These are phyloP conservation scores for Amaranthus tricolor DNA, from an alignment of 179 eudicot genomes.

Conservation along the genomic window DNA sequence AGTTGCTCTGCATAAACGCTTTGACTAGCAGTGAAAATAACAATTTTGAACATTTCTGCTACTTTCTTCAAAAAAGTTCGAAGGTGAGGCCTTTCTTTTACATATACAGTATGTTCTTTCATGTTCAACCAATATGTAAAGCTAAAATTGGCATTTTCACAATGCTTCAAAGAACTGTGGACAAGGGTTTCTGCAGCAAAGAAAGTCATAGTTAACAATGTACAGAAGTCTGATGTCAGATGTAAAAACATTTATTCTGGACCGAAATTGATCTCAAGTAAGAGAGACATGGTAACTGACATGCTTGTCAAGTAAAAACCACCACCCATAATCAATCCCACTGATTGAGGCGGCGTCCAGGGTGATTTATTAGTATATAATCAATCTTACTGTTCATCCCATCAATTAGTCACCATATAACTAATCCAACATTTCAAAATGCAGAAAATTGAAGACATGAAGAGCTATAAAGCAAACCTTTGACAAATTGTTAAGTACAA, in stretches of 20 bases:
- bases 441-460: background rate
- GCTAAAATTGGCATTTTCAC: constrained; percentile 81
- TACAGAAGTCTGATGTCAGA: background rate
- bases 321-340: background rate
- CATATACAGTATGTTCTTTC: constrained; percentile 84
- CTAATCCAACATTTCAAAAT: constrained; percentile 6
- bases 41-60: constrained; percentile 84
- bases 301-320: background rate
- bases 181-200: constrained; percentile 86
- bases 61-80: constrained; percentile 70
- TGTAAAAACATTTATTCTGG: background rate
- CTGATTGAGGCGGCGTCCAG: background rate
- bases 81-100: constrained; percentile 84
- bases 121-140: constrained; percentile 76
- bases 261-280: background rate
- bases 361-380: background rate
- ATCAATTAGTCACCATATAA: background rate
- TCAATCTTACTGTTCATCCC: background rate
- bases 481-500: background rate
- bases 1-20: constrained; percentile 91
- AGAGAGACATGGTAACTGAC: background rate
- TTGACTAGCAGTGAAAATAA: constrained; percentile 96
- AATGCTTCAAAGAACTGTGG: constrained; percentile 82
- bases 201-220: constrained; percentile 17
- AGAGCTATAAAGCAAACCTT: background rate